phyloP scores from a whole-genome alignment of 2,329 filamentous ascomycete genomes.

The Diplodia mutila region DNA sequence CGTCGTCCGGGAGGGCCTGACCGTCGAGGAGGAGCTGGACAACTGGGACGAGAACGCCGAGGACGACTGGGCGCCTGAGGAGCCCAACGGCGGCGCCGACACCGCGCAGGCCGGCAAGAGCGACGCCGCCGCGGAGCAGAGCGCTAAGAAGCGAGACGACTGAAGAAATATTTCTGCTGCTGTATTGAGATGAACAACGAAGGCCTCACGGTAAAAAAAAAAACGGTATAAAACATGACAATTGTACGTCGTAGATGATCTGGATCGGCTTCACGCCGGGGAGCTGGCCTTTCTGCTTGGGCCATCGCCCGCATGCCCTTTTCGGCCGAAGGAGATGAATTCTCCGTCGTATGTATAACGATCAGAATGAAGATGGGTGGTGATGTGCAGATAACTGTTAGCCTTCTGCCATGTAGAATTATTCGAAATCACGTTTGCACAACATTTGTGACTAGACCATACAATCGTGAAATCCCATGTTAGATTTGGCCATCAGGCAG shows the following conservation, averaged over 20 bases:
- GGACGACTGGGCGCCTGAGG: conserved; percentile 66
- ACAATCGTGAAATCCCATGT: not conserved
- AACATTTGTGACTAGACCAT: not conserved
- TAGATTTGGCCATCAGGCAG: too few relatives aligned
- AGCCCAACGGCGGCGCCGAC: conserved; percentile 32
- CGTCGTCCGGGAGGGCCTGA: conserved; percentile 48
- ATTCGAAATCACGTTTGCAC: not conserved
- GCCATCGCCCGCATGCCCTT: not conserved
- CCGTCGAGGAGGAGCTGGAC: conserved; percentile 81
- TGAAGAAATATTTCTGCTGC: not conserved
- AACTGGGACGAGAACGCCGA: conserved; percentile 90
- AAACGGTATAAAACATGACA: not conserved
- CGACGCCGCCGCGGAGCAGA: not conserved
- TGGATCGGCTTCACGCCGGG: not conserved
- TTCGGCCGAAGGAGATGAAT: not conserved
- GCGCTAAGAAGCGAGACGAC: conserved; percentile 21
- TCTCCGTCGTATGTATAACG: not conserved
- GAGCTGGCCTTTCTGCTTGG: not conserved
- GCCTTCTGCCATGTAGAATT: not conserved
- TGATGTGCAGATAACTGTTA: not conserved
- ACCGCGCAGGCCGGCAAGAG: conserved; percentile 6
- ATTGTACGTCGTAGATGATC: not conserved
- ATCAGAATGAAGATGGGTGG: conserved; percentile 7
- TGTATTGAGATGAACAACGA: not conserved
- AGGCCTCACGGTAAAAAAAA: not conserved